phyloP scores from a whole-genome alignment of 441 rosid species.

The Rhodomyrtus psidioides region DNA sequence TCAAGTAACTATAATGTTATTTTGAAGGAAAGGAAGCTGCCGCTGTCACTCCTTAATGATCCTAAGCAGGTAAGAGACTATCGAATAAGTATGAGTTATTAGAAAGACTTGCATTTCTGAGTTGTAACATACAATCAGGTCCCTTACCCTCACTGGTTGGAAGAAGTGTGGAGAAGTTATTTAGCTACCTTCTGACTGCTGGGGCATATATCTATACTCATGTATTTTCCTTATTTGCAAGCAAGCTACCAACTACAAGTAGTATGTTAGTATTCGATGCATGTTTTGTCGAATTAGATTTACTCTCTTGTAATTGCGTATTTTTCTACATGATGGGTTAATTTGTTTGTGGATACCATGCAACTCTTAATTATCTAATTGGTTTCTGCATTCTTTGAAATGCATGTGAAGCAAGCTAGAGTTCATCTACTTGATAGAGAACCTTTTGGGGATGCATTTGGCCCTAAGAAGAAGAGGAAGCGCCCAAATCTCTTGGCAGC shows the following conservation, averaged over 20 bases:
- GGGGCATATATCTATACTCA: background rate
- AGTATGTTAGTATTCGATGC: background rate
- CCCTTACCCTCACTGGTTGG: background rate
- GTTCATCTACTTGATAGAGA: slow-evolving; percentile 81
- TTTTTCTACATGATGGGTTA: background rate
- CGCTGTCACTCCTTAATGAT: slow-evolving; percentile 74
- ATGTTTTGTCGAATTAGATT: background rate
- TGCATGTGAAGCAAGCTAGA: slow-evolving; percentile 60
- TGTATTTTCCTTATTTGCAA: background rate
- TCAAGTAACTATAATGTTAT: slow-evolving; percentile 70
- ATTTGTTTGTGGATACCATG: background rate
- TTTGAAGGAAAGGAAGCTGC: slow-evolving; percentile 73
- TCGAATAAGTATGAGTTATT: background rate
- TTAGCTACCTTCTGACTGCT: background rate
- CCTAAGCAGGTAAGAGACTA: slow-evolving; percentile 47
- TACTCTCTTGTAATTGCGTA: background rate
- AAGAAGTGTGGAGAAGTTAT: background rate
- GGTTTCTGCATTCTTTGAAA: background rate
- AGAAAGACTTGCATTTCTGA: background rate
- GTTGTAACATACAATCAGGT: background rate
- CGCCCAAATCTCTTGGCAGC: slow-evolving; percentile 77
- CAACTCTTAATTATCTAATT: background rate
- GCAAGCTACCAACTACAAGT: background rate
- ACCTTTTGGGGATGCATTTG: slow-evolving; percentile 88
- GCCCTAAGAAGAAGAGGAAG: slow-evolving; percentile 70